Conservation (phyloP, 1,139 yeast species). For the Taphrina confusa region DNA sequence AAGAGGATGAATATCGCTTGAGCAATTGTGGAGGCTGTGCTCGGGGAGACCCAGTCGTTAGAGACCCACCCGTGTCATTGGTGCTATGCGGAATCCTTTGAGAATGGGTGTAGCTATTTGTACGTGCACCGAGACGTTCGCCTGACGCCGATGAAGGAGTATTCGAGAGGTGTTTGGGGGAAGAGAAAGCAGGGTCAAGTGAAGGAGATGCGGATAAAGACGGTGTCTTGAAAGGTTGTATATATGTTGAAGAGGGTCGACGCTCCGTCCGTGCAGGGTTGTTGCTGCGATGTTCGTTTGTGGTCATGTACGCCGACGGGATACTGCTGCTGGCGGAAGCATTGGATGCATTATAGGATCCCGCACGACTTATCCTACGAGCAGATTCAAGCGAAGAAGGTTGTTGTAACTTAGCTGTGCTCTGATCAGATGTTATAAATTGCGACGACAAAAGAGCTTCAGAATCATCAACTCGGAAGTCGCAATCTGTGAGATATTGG, state of each 20-base stretch:
- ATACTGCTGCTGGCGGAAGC: not conserved
- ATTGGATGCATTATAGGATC: not conserved
- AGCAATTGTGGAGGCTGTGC: conserved; percentile 15
- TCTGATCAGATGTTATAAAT: conserved; percentile 54
- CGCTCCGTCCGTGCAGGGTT: conserved; percentile 9
- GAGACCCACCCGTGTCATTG: not conserved
- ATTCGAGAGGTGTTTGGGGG: conserved; percentile 14
- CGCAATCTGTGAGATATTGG: conserved; percentile 71
- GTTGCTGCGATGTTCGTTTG: conserved; percentile 3
- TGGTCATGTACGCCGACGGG: not conserved
- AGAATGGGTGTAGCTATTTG: not conserved
- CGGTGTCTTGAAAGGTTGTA: conserved; percentile 48
- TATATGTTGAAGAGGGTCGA: conserved; percentile 36
- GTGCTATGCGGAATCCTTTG: conserved; percentile 6
- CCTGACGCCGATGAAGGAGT: conserved; percentile 9
- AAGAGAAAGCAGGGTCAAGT: conserved; percentile 40
- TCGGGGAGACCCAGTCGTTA: conserved; percentile 13
- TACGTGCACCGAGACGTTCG: conserved; percentile 22
- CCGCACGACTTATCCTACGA: conserved; percentile 13
- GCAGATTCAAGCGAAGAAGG: conserved; percentile 13
- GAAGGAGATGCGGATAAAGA: conserved; percentile 47
- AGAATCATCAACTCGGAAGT: conserved; percentile 66
- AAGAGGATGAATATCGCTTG: conserved; percentile 21
- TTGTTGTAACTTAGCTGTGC: conserved; percentile 12
- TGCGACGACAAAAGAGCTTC: conserved; percentile 65